Conservation (phyloP, 192 early-diverging fungal species). For the Entomortierella beljakovae region DNA sequence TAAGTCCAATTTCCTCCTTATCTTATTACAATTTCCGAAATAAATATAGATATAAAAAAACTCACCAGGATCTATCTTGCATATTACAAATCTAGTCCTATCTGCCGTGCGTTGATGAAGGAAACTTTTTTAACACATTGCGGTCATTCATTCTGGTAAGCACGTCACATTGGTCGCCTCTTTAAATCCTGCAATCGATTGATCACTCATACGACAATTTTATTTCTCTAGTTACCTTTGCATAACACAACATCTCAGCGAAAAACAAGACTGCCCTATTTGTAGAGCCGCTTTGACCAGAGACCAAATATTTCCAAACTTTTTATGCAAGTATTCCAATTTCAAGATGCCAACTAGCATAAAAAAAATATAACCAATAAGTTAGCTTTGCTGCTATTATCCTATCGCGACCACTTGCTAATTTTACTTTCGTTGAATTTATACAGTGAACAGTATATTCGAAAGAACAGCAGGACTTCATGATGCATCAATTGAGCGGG, state of each 20-base stretch:
- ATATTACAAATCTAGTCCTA: slow-evolving; percentile 63
- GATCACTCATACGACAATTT: background rate
- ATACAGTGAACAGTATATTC: slow-evolving; percentile 57
- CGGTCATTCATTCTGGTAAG: slow-evolving; percentile 89
- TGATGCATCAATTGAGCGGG: slow-evolving; percentile 1
- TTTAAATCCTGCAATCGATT: background rate
- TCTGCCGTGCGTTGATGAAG: slow-evolving; percentile 77
- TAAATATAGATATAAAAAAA: too few relatives aligned
- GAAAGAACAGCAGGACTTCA: slow-evolving; percentile 34
- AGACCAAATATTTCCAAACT: slow-evolving; percentile 88
- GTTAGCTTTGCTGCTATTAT: too few relatives aligned
- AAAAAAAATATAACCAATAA: too few relatives aligned
- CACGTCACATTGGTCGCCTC: background rate
- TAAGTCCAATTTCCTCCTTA: background rate
- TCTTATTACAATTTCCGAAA: background rate
- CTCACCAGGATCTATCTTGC: background rate
- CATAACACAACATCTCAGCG: slow-evolving; percentile 74
- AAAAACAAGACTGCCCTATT: slow-evolving; percentile 73
- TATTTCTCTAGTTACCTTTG: slow-evolving; percentile 68
- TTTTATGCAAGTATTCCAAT: slow-evolving; percentile 64
- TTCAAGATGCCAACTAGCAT: too few relatives aligned
- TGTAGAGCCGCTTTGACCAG: slow-evolving; percentile 69
- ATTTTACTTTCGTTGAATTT: background rate
- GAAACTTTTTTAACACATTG: slow-evolving; percentile 84
- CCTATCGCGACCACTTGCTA: too few relatives aligned